A percentile compares a stretch with the other conserved stretches of the same genome.
phyloP scores from a whole-genome alignment of 2,329 filamentous ascomycete genomes.

The Rosellinia necatrix region DNA sequence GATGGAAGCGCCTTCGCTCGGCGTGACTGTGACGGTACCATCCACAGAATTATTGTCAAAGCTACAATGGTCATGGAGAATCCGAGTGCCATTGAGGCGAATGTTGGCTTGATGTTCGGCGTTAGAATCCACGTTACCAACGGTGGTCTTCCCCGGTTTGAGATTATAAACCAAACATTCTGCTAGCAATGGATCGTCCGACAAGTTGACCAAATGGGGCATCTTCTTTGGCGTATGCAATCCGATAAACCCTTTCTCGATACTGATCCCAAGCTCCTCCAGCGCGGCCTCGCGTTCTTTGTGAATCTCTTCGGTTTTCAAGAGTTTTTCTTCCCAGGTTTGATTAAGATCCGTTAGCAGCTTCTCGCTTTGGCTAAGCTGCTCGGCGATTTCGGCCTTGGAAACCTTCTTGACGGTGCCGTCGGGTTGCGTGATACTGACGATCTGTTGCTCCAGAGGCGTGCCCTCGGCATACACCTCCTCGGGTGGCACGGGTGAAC shows the following conservation, averaged over 20 bases:
- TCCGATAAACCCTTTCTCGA: constrained; percentile 96
- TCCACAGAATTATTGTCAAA: constrained; percentile 90
- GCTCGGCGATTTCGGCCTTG: constrained; percentile 97
- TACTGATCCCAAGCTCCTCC: constrained; percentile 97
- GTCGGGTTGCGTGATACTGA: constrained; percentile 86
- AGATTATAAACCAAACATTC: constrained; percentile 98
- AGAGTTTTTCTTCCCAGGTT: constrained; percentile 96
- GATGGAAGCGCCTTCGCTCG: constrained; percentile 88
- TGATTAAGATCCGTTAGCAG: constrained; percentile 94
- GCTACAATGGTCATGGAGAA: constrained; percentile 87
- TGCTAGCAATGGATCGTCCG: constrained; percentile 88
- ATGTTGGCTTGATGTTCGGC: constrained; percentile 80
- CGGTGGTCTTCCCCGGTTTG: constrained; percentile 91
- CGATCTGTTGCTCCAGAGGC: constrained; percentile 92
- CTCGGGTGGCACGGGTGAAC: constrained; percentile 59
- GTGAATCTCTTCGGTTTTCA: constrained; percentile 95
- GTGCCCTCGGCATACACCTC: constrained; percentile 92
- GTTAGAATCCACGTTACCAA: constrained; percentile 90
- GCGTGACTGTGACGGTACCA: constrained; percentile 88
- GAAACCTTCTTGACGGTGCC: constrained; percentile 92
- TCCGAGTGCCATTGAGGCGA: constrained; percentile 89
- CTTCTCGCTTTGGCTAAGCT: constrained; percentile 95
- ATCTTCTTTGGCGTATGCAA: constrained; percentile 98
- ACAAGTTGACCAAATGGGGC: constrained; percentile 97
- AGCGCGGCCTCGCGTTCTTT: constrained; percentile 94